Evolutionary conservation across 106 monocot species (phyloP).

Genomic region (Dendrobium catenatum): DNA sequence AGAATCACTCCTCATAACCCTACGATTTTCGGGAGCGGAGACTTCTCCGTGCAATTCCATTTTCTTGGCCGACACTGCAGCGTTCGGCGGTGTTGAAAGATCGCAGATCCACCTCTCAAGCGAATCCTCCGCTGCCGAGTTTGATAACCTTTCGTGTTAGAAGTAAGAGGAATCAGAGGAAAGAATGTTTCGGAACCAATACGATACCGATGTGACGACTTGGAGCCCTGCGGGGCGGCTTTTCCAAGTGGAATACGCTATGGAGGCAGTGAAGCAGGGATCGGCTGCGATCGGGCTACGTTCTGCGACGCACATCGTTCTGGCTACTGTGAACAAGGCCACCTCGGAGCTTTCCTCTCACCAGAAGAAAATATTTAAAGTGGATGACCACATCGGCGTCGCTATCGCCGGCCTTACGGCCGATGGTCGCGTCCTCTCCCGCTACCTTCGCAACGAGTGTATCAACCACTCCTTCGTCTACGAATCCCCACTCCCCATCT

Average conservation of each 20-base stretch:
- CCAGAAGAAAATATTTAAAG: slow-evolving; percentile 85
- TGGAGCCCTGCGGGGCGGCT: slow-evolving; percentile 91
- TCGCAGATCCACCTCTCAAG: too few relatives aligned
- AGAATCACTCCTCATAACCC: too few relatives aligned
- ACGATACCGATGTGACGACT: slow-evolving; percentile 96
- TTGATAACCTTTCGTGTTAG: too few relatives aligned
- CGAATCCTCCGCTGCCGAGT: too few relatives aligned
- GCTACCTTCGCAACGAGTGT: slow-evolving; percentile 76
- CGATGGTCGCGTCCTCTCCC: slow-evolving; percentile 75
- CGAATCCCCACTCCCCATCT: slow-evolving; percentile 71
- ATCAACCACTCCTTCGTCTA: slow-evolving; percentile 93
- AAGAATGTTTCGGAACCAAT: slow-evolving; percentile 92
- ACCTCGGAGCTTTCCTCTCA: slow-evolving; percentile 86
- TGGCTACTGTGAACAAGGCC: slow-evolving; percentile 74
- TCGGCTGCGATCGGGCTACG: slow-evolving; percentile 64
- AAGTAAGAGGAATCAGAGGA: neutral
- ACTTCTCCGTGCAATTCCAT: too few relatives aligned
- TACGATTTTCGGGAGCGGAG: too few relatives aligned
- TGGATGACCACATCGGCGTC: slow-evolving; percentile 81
- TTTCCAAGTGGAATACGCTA: slow-evolving; percentile 98
- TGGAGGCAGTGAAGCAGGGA: slow-evolving; percentile 99
- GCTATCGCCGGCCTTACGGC: slow-evolving; percentile 88
- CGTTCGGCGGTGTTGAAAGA: too few relatives aligned
- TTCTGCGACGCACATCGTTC: slow-evolving; percentile 59
- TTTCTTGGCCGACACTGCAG: too few relatives aligned